Evolutionary conservation across 371 early-diverging fungal species (phyloP), one percentile per base, ranked within the genome.

Genomic region (Rhizopus sp.): DNA sequence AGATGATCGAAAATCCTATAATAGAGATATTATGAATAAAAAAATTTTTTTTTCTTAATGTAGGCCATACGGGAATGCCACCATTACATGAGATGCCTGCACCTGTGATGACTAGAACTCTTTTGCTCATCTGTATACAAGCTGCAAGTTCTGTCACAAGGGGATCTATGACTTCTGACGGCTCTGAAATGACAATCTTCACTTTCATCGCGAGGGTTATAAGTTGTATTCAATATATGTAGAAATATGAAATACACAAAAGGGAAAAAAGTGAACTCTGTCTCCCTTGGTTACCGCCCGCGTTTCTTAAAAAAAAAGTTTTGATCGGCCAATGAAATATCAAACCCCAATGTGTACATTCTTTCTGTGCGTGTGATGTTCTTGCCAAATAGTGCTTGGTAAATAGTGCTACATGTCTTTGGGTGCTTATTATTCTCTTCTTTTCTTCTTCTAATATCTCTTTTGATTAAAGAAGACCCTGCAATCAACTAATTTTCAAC

Each of bases 81-180:
- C 88, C 81, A 63, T 85, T 84, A 49, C 93, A 92, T 7, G 94
- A 93, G 51, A 97, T 93, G 29, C 97, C 97, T 29, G 97, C 97
- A 3, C 97, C 97, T 5, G 91, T 88, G 33, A 97, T 82, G 13
- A 94, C 86, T 5, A 93, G 78, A 7, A 83, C 81, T 50, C 89
- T 78, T 62, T 84, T 88, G 17, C 89, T 82, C 29, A 67, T 66
- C n/a, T 82, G 69, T 49, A 89, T 82, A 48, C 70, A 71, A 48
- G 77, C 73, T 7, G 83, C 80, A 7, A 83, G 67, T 31, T 73
- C 68, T 17, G 70, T 61, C 31, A 83, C 59, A 15, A 73, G 62
- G 45, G 70, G 70, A 15, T 74, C 77, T 34, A 64, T 55, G n/a
- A 70, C 66, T 40, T 70, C 68, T 49, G 53, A 57, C 8, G 70